Percentiles rank a stretch among this genome's conserved stretches.
These are phyloP conservation scores for Microstegium vimineum DNA, from an alignment of 176 grass and related monocot species.

Conservation along the genomic window DNA sequence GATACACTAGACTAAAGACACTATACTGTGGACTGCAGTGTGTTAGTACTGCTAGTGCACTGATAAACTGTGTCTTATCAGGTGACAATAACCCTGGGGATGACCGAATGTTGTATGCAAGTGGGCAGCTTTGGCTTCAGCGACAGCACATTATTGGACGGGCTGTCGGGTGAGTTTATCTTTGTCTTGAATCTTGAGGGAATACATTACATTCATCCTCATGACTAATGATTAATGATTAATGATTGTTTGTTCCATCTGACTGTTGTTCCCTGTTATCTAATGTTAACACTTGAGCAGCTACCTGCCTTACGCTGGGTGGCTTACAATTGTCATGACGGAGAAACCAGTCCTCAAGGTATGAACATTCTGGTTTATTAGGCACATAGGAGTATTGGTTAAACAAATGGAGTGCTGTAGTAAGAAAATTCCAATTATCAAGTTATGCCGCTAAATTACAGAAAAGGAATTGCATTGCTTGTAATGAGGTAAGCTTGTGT, in stretches of 20 bases:
- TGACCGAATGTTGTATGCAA: constrained; percentile 59
- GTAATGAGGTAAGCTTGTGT: background rate
- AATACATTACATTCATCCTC: background rate
- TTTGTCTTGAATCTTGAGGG: background rate
- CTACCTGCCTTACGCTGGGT: constrained; percentile 75
- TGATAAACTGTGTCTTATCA: constrained; percentile 38
- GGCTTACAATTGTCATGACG: constrained; percentile 78
- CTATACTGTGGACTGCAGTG: background rate
- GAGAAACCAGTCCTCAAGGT: constrained; percentile 84
- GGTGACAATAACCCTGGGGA: constrained; percentile 68
- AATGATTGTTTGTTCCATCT: background rate
- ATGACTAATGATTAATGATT: background rate
- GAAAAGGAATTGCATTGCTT: background rate
- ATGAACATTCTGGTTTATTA: constrained; percentile 3
- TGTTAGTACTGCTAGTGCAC: background rate
- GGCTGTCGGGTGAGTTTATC: constrained; percentile 59
- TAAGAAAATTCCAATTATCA: background rate
- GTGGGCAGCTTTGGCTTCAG: constrained; percentile 73
- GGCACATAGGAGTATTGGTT: background rate
- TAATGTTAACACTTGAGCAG: constrained; percentile 28
- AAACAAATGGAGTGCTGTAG: background rate
- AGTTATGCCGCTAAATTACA: background rate
- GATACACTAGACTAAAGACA: background rate
- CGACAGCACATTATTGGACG: constrained; percentile 77
- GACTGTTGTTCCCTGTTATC: background rate